Evolutionary conservation across 352 stramenopile species (phyloP), one percentile per base, ranked within the genome.

Genomic region (Phytophthora melonis): DNA sequence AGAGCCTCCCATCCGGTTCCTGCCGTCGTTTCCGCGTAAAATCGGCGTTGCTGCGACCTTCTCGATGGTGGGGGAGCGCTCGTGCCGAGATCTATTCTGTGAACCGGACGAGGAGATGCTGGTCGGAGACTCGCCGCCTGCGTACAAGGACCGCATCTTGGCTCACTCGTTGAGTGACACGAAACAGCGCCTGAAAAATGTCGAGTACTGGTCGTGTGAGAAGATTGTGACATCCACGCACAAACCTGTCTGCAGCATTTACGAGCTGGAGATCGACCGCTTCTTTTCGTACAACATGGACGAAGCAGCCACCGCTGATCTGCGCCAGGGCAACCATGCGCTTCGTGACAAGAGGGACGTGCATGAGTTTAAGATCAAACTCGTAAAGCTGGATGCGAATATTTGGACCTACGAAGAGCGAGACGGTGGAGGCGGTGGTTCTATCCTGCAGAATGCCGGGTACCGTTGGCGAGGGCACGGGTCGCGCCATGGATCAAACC

Each of bases 131-230:
- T 77, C 69, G 9, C 66, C 73, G 7, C 88, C 86, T 14, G 81
- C 87, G 1, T 94, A 94, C 62, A 93, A 93, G 56, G 87, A 94
- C 43, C 87, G 87, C 9, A 88, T 94, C 39, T 68, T 94, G 55
- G 59, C 79, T 8, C 88, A 94, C 65, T 94, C 88, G 6, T 72
- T 94, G 32, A 79, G 78, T 43, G 84, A 93, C 53, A 92, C 83
- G 0, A 84, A 88, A 43, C 60, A 88, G 19, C 82, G 86, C 1
- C 71, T 94, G 5, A 79, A 72, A 9, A 90, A 90, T 54, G 73
- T 87, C 4, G 61, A 54, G 0, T 94, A 94, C 58, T 93, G 85
- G 82, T 72, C 91, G 3, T 93, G 88, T 23, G 88, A 94, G 25
- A 72, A 85, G 3, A 77, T 94, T 9, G 53, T 82, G 14, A 91